phyloP scores from a whole-genome alignment of 164 flowering plant genomes.

The Vitis cinerea region DNA sequence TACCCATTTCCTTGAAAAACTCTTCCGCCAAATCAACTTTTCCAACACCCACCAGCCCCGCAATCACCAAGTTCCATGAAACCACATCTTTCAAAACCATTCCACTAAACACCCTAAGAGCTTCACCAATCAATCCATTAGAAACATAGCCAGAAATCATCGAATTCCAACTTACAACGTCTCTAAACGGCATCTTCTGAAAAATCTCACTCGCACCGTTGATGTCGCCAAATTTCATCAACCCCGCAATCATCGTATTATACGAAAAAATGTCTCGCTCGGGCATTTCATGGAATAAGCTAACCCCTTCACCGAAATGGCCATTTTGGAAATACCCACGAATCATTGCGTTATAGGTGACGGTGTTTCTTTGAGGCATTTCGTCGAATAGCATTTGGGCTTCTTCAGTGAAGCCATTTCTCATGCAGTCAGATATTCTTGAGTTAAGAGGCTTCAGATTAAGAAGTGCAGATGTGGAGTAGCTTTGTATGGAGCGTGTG shows the following conservation, averaged over 20 bases:
- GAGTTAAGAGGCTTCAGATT: slow-evolving; percentile 43
- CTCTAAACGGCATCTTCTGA: slow-evolving; percentile 42
- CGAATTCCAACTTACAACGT: slow-evolving; percentile 66
- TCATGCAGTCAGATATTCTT: slow-evolving; percentile 43
- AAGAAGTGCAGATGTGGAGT: slow-evolving; percentile 1
- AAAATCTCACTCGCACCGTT: slow-evolving; percentile 41
- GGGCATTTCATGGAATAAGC: slow-evolving; percentile 46
- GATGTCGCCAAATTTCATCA: slow-evolving; percentile 43
- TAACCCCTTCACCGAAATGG: slow-evolving; percentile 27
- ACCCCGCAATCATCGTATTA: slow-evolving; percentile 58
- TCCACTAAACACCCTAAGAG: slow-evolving; percentile 35
- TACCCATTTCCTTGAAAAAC: slow-evolving; percentile 42
- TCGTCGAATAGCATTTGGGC: slow-evolving; percentile 57
- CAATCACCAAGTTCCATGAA: slow-evolving; percentile 64
- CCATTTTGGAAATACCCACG: slow-evolving; percentile 59
- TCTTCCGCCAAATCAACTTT: slow-evolving; percentile 37
- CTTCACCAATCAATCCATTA: slow-evolving; percentile 45
- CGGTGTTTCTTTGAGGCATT: slow-evolving; percentile 48
- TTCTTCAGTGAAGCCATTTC: slow-evolving; percentile 37
- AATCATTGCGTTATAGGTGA: slow-evolving; percentile 64
- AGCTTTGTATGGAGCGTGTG: not conserved
- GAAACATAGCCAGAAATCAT: slow-evolving; percentile 56
- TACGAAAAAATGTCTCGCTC: slow-evolving; percentile 52
- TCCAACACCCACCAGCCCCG: slow-evolving; percentile 37
- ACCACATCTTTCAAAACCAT: slow-evolving; percentile 52